Evolutionary conservation across 2,329 filamentous ascomycete species (phyloP), one percentile per base, ranked within the genome.

Genomic region (Xenosphaeropsis pyriputrescens): DNA sequence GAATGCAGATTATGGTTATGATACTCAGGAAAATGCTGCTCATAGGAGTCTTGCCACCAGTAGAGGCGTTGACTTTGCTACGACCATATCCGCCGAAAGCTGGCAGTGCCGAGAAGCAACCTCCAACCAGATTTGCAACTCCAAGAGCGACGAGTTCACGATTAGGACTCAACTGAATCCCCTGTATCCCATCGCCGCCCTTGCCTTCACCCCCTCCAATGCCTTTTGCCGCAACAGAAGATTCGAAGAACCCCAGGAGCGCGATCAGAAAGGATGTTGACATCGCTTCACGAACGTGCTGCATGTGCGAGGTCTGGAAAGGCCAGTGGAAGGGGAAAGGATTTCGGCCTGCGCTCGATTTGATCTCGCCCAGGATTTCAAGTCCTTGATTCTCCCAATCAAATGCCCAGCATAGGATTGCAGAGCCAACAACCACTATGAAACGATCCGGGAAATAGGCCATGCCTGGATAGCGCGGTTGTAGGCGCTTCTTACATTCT

Each of bases 191-290:
- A 44, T 79, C 73, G 36, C 65, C 65, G 32, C 73, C 62, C 9
- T 54, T 57, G 9, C 50, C 48, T 39, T 64, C 72, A 6, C 65
- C 65, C 35, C 64, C 65, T 12, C 81, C 82, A 2, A 98, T 63
- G 44, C 84, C 89, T 60, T 96, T 96, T 29, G 91, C 91, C 1
- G 91, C 91, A 11, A 98, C 86, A 0, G 86, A 94, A 2, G 85
- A 94, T 58, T 98, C 91, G 50, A 98, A 98, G 60, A 98, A 98
- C n/a, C 91, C 91, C 0, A 98, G 75, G 17, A 98, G 68, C 1
- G 88, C 85, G 45, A 98, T 94, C 38, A 96, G 68, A 52, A 98
- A 94, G 0, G 85, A 82, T 0, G 91, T 96, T 37, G 84, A 79
- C 70, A 96, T 81, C 29, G 85, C 82, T 44, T 85, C 81, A 16